phyloP scores from a whole-genome alignment of 352 stramenopile genomes.

The Blastocystis sp. region DNA sequence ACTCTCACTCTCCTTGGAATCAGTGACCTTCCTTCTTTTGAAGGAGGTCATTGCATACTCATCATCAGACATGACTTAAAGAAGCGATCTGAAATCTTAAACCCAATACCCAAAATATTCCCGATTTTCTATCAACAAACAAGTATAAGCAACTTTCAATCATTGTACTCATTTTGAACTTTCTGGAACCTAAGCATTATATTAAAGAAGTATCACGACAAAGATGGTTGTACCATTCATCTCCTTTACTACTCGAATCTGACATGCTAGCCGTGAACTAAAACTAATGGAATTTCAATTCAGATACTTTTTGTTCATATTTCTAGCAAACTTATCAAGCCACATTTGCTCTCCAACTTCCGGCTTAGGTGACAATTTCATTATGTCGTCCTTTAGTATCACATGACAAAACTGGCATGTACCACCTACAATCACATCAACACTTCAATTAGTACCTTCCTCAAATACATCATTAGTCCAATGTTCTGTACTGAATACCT shows the following conservation, averaged over 20 bases:
- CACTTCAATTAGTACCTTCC: not conserved
- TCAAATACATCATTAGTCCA: slow-evolving; percentile 5
- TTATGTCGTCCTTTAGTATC: not conserved
- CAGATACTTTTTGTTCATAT: not conserved
- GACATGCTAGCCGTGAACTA: slow-evolving; percentile 56
- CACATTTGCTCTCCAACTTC: slow-evolving; percentile 51
- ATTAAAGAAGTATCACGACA: not conserved
- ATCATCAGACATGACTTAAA: slow-evolving; percentile 58
- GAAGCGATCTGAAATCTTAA: not conserved
- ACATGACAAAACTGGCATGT: slow-evolving; percentile 48
- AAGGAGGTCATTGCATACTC: slow-evolving; percentile 45
- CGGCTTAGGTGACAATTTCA: not conserved
- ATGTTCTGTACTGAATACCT: slow-evolving; percentile 42
- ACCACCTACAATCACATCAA: not conserved
- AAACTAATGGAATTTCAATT: not conserved
- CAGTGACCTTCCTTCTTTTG: slow-evolving; percentile 23
- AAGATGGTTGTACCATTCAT: slow-evolving; percentile 37
- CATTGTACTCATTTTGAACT: not conserved
- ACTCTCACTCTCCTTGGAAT: slow-evolving; percentile 16
- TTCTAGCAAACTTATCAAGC: slow-evolving; percentile 30
- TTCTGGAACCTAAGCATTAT: slow-evolving; percentile 50
- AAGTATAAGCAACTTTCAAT: not conserved
- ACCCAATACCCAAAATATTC: not conserved
- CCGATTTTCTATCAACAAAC: not conserved
- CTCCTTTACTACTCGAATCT: slow-evolving; percentile 13